Base-by-base conservation (phyloP, 257 asterid genomes). In the Penstemon davidsonii region DNA sequence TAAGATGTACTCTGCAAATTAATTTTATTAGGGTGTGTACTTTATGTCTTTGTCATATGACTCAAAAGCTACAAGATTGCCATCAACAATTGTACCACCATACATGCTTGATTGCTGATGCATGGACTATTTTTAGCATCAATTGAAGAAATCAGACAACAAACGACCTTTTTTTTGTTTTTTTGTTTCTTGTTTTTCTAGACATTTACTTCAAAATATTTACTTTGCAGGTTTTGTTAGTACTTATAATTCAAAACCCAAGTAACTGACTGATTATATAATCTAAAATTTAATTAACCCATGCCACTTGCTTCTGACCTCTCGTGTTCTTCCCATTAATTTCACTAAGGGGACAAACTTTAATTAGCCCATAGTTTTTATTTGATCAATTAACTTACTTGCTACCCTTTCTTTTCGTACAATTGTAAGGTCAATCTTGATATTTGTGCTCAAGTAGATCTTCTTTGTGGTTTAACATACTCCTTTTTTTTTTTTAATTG, bases 201-300 rank as follows among this genome's bases (percentile, higher is more conserved):
- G 33, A 25, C 1, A 25, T 25, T 25, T 25, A 25, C 33, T 25
- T 25, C 33, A 25, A 25, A 25, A 25, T 25, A 25, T 25, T 61
- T 64, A 12, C 42, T 18, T 60, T 59, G 25, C 4, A 44, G 4
- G 12, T 43, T 50, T 65, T 45, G 64, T 51, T 42, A 76, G 75
- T 60, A 70, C 78, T 70, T 60, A 79, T 62, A 58, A 84, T 87
- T 74, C 92, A 74, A 72, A 80, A 33, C 69, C 78, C 82, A 59
- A 83, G 67, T 71, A 76, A 75, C 68, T 64, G 80, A 73, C 62
- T 59, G 77, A 73, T 81, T 83, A 64, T 79, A 73, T 57, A 66
- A 61, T 55, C 68, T 39, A 47, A 74, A 38, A 43, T 55, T 67
- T 47, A 75, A 56, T 70, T 45, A 67, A 63, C 61, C 65, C 57